These are phyloP conservation scores for Cytospora paraplurivora DNA, from an alignment of 2,329 filamentous ascomycete genomes.

Conservation along the genomic window DNA sequence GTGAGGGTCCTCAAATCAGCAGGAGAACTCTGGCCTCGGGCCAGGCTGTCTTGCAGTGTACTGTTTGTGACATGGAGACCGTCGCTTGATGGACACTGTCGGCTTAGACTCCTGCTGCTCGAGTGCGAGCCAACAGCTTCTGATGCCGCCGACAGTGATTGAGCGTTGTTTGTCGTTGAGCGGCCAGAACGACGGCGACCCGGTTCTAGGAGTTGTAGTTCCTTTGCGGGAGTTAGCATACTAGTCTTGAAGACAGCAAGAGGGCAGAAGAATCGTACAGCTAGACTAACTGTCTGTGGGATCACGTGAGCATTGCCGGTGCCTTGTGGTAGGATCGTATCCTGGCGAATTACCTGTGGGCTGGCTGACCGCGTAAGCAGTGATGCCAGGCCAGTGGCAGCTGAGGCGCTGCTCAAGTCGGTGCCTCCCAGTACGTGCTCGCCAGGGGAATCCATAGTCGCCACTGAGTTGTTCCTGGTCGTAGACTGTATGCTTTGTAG, in stretches of 20 bases:
- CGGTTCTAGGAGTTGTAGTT: neutral
- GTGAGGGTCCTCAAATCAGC: neutral
- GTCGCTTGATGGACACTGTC: neutral
- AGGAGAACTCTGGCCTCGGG: neutral
- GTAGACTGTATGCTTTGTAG: neutral
- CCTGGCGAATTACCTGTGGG: constrained; percentile 1
- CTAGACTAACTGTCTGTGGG: constrained; percentile 16
- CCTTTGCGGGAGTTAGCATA: constrained; percentile 25
- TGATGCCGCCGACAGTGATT: neutral
- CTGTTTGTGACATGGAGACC: neutral
- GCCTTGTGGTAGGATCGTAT: neutral
- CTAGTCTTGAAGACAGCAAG: neutral
- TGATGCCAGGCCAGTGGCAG: constrained; percentile 8
- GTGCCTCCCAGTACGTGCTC: neutral
- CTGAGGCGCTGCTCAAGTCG: neutral
- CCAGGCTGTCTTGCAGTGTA: constrained; percentile 1
- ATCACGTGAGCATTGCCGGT: constrained; percentile 9
- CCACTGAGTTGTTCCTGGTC: neutral
- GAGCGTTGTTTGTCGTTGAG: neutral
- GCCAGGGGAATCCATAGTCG: neutral
- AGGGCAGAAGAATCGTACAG: constrained; percentile 12
- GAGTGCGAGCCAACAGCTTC: neutral
- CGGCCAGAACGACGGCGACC: neutral
- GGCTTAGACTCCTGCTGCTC: constrained; percentile 9
- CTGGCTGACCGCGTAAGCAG: constrained; percentile 4